Evolutionary conservation across 805 yeast genomes (phyloP).

Genomic region (Cyberlindnera maritima): DNA sequence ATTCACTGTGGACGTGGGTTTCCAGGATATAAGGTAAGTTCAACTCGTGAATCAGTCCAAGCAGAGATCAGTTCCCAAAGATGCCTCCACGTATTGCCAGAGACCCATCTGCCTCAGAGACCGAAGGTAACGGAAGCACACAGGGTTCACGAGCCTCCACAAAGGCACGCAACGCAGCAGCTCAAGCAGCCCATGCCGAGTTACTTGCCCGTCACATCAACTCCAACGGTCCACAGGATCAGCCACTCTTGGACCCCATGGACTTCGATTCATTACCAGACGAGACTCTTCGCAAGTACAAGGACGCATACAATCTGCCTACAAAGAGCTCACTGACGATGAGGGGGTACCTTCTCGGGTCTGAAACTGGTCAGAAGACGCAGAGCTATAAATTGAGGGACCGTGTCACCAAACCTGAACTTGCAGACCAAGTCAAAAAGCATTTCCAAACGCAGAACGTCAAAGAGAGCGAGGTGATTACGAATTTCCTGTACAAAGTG

Average conservation of each 20-base stretch:
- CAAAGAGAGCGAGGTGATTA: constrained; percentile 82
- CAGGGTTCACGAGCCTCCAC: constrained; percentile 43
- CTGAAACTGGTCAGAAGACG: constrained; percentile 74
- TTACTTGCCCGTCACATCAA: constrained; percentile 64
- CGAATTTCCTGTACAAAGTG: constrained; percentile 85
- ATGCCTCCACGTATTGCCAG: constrained; percentile 29
- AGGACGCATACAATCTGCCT: constrained; percentile 53
- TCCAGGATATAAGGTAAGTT: too few relatives aligned
- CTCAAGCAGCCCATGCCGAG: constrained; percentile 70
- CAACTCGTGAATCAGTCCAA: too few relatives aligned
- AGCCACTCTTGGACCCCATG: constrained; percentile 50
- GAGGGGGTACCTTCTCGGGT: constrained; percentile 66
- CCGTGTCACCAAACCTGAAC: constrained; percentile 55
- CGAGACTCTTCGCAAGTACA: constrained; percentile 66
- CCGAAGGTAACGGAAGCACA: constrained; percentile 16
- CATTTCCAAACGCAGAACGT: constrained; percentile 63
- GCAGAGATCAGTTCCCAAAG: neutral
- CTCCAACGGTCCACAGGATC: constrained; percentile 68
- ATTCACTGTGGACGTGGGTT: too few relatives aligned
- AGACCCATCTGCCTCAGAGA: constrained; percentile 27
- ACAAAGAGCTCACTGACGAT: constrained; percentile 61
- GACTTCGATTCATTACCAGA: constrained; percentile 69
- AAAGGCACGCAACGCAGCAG: constrained; percentile 57
- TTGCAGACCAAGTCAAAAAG: constrained; percentile 57
- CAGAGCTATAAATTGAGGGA: constrained; percentile 37